These are phyloP conservation scores for Ochetophila trinervis DNA, from an alignment of 306 rosid genomes.

Conservation along the genomic window DNA sequence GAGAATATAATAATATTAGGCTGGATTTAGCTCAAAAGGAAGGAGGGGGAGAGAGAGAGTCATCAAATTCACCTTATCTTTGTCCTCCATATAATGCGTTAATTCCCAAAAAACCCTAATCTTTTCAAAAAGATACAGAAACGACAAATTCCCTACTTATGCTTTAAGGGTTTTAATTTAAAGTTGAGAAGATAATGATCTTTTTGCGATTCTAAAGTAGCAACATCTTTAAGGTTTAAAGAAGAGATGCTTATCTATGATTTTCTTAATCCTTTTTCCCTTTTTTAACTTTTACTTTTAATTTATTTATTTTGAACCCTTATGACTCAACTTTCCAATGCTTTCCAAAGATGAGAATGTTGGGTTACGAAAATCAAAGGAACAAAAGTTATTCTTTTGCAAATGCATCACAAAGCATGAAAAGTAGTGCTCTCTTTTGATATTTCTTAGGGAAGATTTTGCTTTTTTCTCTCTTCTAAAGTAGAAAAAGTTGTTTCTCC, in stretches of 20 bases:
- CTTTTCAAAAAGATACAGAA: conserved; percentile 56
- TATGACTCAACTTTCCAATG: conserved; percentile 58
- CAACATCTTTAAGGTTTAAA: conserved; percentile 75
- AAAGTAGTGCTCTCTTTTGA: conserved; percentile 90
- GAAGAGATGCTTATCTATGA: conserved; percentile 64
- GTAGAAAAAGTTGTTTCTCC: conserved; percentile 59
- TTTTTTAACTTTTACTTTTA: conserved; percentile 25
- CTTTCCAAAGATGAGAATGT: conserved; percentile 81
- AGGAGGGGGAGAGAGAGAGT: conserved; percentile 26
- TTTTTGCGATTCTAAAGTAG: conserved; percentile 87
- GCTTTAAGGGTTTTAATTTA: conserved; percentile 56
- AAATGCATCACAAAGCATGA: conserved; percentile 61
- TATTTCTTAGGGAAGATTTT: conserved; percentile 83
- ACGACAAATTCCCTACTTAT: conserved; percentile 84
- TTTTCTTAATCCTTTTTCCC: conserved; percentile 42
- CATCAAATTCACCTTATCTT: conserved; percentile 32
- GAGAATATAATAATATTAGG: conserved; percentile 29
- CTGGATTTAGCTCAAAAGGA: conserved; percentile 26
- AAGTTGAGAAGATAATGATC: conserved; percentile 70
- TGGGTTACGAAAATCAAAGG: conserved; percentile 75
- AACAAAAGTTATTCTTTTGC: conserved; percentile 76
- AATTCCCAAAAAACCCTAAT: conserved; percentile 44
- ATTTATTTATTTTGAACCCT: conserved; percentile 44
- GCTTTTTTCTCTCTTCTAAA: conserved; percentile 59
- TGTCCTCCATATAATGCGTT: conserved; percentile 39